These are phyloP conservation scores for Nidularia pulvinata DNA, from an alignment of 768 basidiomycete genomes.

Conservation along the genomic window DNA sequence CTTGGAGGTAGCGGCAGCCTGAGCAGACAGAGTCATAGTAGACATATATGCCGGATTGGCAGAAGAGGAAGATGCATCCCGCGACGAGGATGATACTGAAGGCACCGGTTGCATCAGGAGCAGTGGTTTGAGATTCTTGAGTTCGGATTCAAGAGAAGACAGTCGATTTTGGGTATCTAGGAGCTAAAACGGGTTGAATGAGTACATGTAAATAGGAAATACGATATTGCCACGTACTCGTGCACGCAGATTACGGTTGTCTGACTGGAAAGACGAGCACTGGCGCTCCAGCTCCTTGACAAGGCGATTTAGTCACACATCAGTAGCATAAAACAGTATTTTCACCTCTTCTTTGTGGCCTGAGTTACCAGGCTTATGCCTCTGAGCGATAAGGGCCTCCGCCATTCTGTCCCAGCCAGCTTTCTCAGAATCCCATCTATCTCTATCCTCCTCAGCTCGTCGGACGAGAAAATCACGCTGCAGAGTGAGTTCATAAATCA, in stretches of 20 bases:
- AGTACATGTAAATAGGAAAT: not conserved
- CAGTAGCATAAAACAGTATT: slow-evolving; percentile 3
- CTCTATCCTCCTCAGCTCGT: slow-evolving; percentile 56
- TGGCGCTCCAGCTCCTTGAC: slow-evolving; percentile 57
- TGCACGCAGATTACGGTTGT: slow-evolving; percentile 59
- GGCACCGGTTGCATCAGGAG: slow-evolving; percentile 62
- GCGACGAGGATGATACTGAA: slow-evolving; percentile 9
- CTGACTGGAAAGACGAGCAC: slow-evolving; percentile 49
- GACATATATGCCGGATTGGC: no score
- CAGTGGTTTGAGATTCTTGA: slow-evolving; percentile 64
- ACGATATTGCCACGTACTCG: slow-evolving; percentile 45
- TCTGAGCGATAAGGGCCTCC: slow-evolving; percentile 60
- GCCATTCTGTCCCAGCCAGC: slow-evolving; percentile 66
- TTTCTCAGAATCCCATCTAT: slow-evolving; percentile 61
- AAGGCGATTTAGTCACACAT: slow-evolving; percentile 5
- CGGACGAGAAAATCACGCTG: slow-evolving; percentile 60
- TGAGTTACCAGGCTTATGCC: slow-evolving; percentile 30
- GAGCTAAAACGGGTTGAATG: slow-evolving; percentile 38
- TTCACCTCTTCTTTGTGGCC: slow-evolving; percentile 44
- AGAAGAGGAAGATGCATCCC: no score
- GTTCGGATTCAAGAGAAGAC: slow-evolving; percentile 58
- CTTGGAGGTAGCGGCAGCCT: no score
- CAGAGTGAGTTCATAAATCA: slow-evolving; percentile 50
- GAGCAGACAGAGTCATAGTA: no score
- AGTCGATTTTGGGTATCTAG: slow-evolving; percentile 55